Percentiles rank a stretch among this genome's conserved stretches.
Evolutionary conservation across 2,329 filamentous ascomycete species (phyloP).

Genomic region (Tolypocladium tundrense): DNA sequence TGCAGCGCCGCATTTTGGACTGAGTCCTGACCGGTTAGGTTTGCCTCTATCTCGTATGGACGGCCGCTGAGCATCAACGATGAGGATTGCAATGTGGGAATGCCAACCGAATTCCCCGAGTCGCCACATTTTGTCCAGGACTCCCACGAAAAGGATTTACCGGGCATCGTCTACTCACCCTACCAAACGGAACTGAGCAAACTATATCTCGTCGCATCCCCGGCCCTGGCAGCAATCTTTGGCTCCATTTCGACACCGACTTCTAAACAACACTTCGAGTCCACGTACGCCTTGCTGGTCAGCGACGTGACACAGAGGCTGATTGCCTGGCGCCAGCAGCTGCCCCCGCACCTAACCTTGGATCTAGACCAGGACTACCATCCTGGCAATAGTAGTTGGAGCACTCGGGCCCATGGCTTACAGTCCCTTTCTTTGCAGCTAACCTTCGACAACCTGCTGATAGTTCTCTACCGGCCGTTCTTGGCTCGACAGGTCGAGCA

Average conservation of each 20-base stretch:
- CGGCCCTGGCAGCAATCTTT: slow-evolving; percentile 18
- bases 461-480: slow-evolving; percentile 30
- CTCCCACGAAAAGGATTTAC: not conserved
- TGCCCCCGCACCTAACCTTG: not conserved
- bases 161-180: slow-evolving; percentile 9
- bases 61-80: slow-evolving; percentile 29
- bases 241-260: slow-evolving; percentile 4
- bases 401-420: slow-evolving; percentile 7
- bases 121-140: slow-evolving; percentile 14
- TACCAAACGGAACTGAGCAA: slow-evolving; percentile 17
- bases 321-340: not conserved
- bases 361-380: not conserved
- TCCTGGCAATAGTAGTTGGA: not conserved
- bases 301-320: not conserved
- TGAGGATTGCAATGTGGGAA: slow-evolving; percentile 24
- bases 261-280: not conserved
- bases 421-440: slow-evolving; percentile 31
- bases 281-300: not conserved
- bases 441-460: slow-evolving; percentile 30
- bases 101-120: slow-evolving; percentile 22
- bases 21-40: not conserved
- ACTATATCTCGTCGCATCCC: slow-evolving; percentile 18
- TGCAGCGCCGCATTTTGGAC: not conserved
- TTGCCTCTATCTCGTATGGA: slow-evolving; percentile 26
- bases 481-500: slow-evolving; percentile 23